Percentiles rank a stretch among this genome's conserved stretches.
phyloP scores from a whole-genome alignment of 2,329 filamentous ascomycete species.

The Gnomoniopsis sp. region DNA sequence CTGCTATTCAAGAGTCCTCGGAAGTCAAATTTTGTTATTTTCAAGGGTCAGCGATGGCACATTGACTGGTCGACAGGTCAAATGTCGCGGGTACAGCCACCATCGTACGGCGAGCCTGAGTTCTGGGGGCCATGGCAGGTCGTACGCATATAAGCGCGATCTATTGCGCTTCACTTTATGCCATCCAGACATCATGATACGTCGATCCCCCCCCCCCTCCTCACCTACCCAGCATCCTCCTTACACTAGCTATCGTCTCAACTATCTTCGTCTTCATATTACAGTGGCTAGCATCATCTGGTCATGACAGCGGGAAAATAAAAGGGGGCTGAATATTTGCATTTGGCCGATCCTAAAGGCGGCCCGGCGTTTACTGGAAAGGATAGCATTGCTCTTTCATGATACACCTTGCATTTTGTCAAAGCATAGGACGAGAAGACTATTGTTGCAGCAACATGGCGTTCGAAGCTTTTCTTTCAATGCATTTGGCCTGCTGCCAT shows the following conservation, averaged over 20 bases:
- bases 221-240: not conserved
- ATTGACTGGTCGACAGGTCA: conserved; percentile 58
- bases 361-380: conserved; percentile 10
- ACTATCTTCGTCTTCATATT: too few relatives aligned
- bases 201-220: not conserved
- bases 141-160: conserved; percentile 30
- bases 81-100: conserved; percentile 51
- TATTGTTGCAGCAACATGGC: not conserved
- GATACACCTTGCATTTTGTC: conserved; percentile 16
- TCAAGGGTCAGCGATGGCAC: conserved; percentile 55
- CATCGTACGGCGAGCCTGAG: conserved; percentile 50
- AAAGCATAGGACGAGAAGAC: conserved; percentile 4
- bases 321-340: conserved; percentile 8
- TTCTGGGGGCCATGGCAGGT: conserved; percentile 47
- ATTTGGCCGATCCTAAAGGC: conserved; percentile 1
- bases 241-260: too few relatives aligned
- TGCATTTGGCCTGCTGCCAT: not conserved
- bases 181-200: not conserved
- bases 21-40: conserved; percentile 56
- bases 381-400: conserved; percentile 9
- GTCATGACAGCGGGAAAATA: conserved; percentile 11
- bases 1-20: conserved; percentile 54
- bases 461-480: not conserved
- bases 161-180: not conserved
- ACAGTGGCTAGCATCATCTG: not conserved